phyloP scores from a whole-genome alignment of 768 basidiomycete genomes.

The Sporobolomyces phaffii region DNA sequence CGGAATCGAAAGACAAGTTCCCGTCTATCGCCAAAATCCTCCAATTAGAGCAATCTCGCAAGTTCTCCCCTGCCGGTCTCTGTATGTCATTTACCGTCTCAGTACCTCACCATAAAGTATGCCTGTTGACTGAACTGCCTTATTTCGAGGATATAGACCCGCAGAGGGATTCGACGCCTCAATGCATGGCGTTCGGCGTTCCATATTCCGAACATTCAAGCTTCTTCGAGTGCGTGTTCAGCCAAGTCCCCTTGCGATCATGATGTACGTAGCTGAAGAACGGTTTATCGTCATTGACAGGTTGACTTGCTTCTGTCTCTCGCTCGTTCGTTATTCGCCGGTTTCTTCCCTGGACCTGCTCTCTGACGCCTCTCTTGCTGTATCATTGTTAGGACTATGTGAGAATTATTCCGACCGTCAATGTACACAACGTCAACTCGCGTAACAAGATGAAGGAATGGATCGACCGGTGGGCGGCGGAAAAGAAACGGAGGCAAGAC shows the following conservation, averaged over 20 bases:
- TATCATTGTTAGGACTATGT: constrained; percentile 65
- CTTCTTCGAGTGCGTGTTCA: constrained; percentile 61
- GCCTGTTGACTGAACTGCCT: no score
- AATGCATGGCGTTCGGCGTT: constrained; percentile 50
- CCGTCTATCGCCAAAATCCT: constrained; percentile 68
- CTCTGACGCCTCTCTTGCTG: background rate
- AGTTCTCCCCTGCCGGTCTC: constrained; percentile 58
- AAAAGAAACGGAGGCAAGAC: constrained; percentile 59
- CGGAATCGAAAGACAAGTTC: constrained; percentile 48
- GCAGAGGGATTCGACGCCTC: constrained; percentile 62
- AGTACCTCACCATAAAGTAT: no score
- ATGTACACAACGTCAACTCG: constrained; percentile 66
- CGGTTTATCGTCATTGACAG: constrained; percentile 5
- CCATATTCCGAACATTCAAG: constrained; percentile 91
- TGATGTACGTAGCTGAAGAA: background rate
- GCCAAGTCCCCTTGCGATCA: background rate
- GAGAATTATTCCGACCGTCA: constrained; percentile 92
- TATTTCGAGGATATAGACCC: constrained; percentile 41
- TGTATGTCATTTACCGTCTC: no score
- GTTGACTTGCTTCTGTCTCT: constrained; percentile 81
- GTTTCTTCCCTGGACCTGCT: background rate
- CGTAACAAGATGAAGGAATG: constrained; percentile 81
- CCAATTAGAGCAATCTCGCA: constrained; percentile 57
- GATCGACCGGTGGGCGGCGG: constrained; percentile 80
- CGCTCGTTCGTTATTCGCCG: constrained; percentile 49